These are phyloP conservation scores for Xylaria nigripes DNA, from an alignment of 495 filamentous ascomycete genomes.

Conservation along the genomic window DNA sequence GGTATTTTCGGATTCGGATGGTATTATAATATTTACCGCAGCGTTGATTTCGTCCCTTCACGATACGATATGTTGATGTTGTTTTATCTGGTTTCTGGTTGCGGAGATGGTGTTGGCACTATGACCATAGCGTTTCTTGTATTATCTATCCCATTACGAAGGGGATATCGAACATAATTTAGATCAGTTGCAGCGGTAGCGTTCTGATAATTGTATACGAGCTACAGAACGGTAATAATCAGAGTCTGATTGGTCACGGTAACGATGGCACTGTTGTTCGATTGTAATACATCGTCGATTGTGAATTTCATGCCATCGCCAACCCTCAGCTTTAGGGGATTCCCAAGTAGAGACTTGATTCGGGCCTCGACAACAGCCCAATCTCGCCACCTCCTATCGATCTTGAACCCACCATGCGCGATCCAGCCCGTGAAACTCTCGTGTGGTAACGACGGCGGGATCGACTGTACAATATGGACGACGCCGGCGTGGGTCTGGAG, in stretches of 20 bases:
- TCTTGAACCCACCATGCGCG: constrained; percentile 36
- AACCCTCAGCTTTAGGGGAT: neutral
- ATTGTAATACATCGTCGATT: neutral
- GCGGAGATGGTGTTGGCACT: neutral
- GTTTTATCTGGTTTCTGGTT: too few relatives aligned
- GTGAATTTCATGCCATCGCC: neutral
- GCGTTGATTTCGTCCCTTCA: too few relatives aligned
- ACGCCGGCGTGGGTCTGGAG: constrained; percentile 38
- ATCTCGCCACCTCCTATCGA: constrained; percentile 31
- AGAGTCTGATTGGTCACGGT: neutral
- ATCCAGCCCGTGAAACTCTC: constrained; percentile 32
- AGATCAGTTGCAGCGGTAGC: neutral
- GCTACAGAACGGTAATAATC: neutral
- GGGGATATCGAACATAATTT: neutral
- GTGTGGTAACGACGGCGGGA: constrained; percentile 28
- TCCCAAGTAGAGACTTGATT: neutral
- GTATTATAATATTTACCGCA: too few relatives aligned
- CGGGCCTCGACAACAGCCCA: neutral
- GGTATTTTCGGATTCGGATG: too few relatives aligned
- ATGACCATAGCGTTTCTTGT: neutral
- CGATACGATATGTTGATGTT: too few relatives aligned
- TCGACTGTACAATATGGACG: constrained; percentile 39
- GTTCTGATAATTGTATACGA: neutral
- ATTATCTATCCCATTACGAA: neutral
- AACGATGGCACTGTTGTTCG: neutral